These are phyloP conservation scores for Macrolepiota albuminosa DNA, from an alignment of 768 basidiomycete species.

Conservation along the genomic window DNA sequence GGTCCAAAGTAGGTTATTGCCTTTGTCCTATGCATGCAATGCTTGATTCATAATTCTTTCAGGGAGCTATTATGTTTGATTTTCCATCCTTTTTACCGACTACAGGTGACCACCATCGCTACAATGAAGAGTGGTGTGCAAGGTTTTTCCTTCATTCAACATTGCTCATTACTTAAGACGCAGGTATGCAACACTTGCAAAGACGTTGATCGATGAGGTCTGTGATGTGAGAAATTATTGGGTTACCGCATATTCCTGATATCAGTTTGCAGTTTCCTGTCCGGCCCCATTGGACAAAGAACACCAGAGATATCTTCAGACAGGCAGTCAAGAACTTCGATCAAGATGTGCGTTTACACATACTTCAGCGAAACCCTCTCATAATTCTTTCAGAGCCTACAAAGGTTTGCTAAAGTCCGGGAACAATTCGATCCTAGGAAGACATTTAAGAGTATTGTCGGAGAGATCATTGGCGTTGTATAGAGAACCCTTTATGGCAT, in stretches of 20 bases:
- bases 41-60: not conserved
- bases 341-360: slow-evolving; percentile 21
- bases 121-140: slow-evolving; percentile 28
- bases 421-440: slow-evolving; percentile 27
- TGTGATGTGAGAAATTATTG: not conserved
- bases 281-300: slow-evolving; percentile 34
- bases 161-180: not conserved
- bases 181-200: slow-evolving; percentile 17
- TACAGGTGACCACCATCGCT: slow-evolving; percentile 28
- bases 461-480: slow-evolving; percentile 32
- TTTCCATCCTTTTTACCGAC: slow-evolving; percentile 31
- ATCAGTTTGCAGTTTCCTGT: slow-evolving; percentile 25
- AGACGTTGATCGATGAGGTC: slow-evolving; percentile 29
- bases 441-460: slow-evolving; percentile 30
- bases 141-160: not conserved
- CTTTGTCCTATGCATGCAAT: not conserved
- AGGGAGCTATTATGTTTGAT: slow-evolving; percentile 37
- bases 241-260: not conserved
- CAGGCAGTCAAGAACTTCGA: slow-evolving; percentile 28
- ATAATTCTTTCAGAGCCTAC: slow-evolving; percentile 18
- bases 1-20: slow-evolving; percentile 25
- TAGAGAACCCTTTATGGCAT: not conserved
- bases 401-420: slow-evolving; percentile 26
- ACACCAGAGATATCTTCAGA: slow-evolving; percentile 24
- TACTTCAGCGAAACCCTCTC: not conserved